A percentile compares a stretch with the other conserved stretches of the same genome.
These are phyloP conservation scores for Polygonum maritimum DNA, from an alignment of 148 eudicot genomes.

Conservation along the genomic window DNA sequence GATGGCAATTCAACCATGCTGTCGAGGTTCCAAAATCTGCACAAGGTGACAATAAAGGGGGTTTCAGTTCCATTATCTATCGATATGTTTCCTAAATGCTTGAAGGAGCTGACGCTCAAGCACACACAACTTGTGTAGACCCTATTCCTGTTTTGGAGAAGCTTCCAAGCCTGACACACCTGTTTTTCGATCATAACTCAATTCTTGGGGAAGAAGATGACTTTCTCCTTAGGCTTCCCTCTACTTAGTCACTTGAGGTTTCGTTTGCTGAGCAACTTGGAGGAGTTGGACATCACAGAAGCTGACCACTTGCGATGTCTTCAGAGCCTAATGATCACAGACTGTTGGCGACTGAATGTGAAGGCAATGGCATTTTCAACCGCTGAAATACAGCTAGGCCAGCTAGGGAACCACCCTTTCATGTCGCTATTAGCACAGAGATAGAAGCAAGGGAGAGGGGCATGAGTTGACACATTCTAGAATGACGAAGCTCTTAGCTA, in stretches of 20 bases:
- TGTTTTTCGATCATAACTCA: background rate
- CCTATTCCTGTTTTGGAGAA: background rate
- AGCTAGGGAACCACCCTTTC: too few relatives aligned
- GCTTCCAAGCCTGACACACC: background rate
- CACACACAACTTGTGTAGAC: background rate
- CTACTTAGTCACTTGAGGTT: background rate
- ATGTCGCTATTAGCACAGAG: too few relatives aligned
- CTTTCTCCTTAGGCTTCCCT: background rate
- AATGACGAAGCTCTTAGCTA: too few relatives aligned
- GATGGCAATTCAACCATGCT: slow-evolving; percentile 12
- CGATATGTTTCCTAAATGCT: background rate
- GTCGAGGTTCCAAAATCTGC: slow-evolving; percentile 17
- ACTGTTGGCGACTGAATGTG: background rate
- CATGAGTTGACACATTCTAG: too few relatives aligned
- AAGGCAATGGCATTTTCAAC: too few relatives aligned
- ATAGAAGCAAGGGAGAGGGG: too few relatives aligned
- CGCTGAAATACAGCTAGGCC: too few relatives aligned
- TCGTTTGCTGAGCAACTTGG: background rate
- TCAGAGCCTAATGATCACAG: background rate
- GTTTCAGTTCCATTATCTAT: background rate
- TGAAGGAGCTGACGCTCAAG: background rate
- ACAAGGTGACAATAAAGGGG: slow-evolving; percentile 19
- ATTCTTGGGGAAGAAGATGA: background rate
- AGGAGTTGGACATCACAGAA: background rate
- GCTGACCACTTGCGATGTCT: background rate